A percentile compares a stretch with the other conserved stretches of the same genome.
Conservation (phyloP, 176 grass and related monocot species). For the barley (Hordeum vulgare) region MorexV3_pseudomolecules_assembly NC_058523.1:273560399-273560898, state of each 20-base stretch:
- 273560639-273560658: constrained; percentile 99
- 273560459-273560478: constrained; percentile 99
- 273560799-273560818: too few relatives aligned
- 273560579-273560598: constrained; percentile 80
- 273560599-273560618: constrained; percentile 87
- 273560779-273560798: neutral
- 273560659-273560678: constrained; percentile 59
- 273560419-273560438: neutral
- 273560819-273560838: too few relatives aligned
- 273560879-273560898: neutral
- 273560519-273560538: constrained; percentile 89
- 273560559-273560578: constrained; percentile 91
- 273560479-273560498: constrained; percentile 89
- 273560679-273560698: neutral
- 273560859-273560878: neutral
- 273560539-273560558: constrained; percentile 97
- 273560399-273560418: neutral
- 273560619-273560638: constrained; percentile 93
- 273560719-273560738: neutral
- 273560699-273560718: neutral
- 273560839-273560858: neutral
- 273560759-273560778: neutral
- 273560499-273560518: constrained; percentile 86
- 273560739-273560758: neutral
- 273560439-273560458: too few relatives aligned